Base-by-base conservation (phyloP, 2,329 filamentous ascomycete species). In the Alternaria sp. region DNA sequence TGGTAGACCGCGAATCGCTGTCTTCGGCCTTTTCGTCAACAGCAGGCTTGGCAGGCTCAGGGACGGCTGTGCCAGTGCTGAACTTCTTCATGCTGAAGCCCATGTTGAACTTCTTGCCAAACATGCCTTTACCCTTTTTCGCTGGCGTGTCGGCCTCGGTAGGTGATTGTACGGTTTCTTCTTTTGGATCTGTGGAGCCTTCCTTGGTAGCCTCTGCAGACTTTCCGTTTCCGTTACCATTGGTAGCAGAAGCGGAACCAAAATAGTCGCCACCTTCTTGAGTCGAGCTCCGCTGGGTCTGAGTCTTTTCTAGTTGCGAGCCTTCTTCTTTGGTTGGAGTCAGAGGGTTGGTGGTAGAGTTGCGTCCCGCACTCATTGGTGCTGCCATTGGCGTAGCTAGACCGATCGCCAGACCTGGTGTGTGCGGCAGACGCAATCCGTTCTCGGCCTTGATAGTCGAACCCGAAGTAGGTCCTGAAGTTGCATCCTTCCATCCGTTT, bases 1-100 rank as follows among this genome's bases (percentile, higher is more conserved):
- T 82, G n/a, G 81, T 86, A 1, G 85, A 86, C 16, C 81, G 82
- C 30, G 82, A 80, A 63, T 92, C 91, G 1, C 86, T 87, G 61
- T 86, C 85, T 62, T 88, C 86, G 1, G 80, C 74, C 78, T 93
- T 94, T 74, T 96, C 92, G 67, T 95, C 92, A 1, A 88, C 84
- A 1, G 89, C 86, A 0, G 92, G 89, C 76, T 95, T 96, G 61
- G 91, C 88, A 4, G 79, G 80, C 65, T 90, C 86, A 6, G 86
- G 86, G 4, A 71, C 59, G 1, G 85, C 83, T 3, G 89, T 90
- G 16, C 92, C 87, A 2, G 70, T 73, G 12, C 89, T 89, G 14
- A 94, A 84, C 79, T 97, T 97, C 83, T 96, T 97, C 72, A 90
- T 90, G 68, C 90, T 89, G 72, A 94, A 93, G 0, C 90, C 89